Evolutionary conservation across 2,329 filamentous ascomycete genomes (phyloP), one percentile per base, ranked within the genome.

Genomic region (Endoconidiophora polonica): DNA sequence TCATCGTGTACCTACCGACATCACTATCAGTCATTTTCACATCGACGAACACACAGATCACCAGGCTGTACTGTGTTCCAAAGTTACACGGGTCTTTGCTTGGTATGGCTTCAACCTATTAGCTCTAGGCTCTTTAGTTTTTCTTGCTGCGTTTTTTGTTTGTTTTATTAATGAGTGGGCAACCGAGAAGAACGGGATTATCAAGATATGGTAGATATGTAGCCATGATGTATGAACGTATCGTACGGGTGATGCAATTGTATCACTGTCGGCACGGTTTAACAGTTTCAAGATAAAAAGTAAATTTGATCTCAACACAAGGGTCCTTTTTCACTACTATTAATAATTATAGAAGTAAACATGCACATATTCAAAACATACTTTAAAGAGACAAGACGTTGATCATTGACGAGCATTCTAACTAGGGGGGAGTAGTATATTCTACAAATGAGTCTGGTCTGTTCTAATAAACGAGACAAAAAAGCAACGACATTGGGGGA

Each of bases 51-150:
- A 50, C 42, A 36, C 48, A 40, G 48, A 29, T 45, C 18, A 44
- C 37, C 42, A 45, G 48, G 48, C 42, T 45, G 48, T 50, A 26
- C 23, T 46, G 48, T 50, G 36, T 40, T 50, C 42, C 42, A 50
- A 50, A 50, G 45, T 50, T 50, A 40, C 29, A 36, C 43, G 42
- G 42, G 48, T 38, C n/a, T 20, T 18, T 24, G 9, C 23, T 42
- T 4, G 14, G 29, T 33, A 33, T 33, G 7, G 2, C 12, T 9
- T 33, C 6, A 33, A 33, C 29, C 29, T 33, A 33, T 33, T 12
- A 33, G 9, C 22, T 48, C 36, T 16, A 46, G 10, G 29, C 18
- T 46, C 29, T 48, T 45, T 45, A 33, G 29, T 48, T 48, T 48
- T 37, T 46, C 38, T 38, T 33, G 29, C 29, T 33, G 29, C 29